A percentile compares a stretch with the other conserved stretches of the same genome.
Conservation (phyloP, 257 asterid genomes). For the Ophiorrhiza pumila region DNA sequence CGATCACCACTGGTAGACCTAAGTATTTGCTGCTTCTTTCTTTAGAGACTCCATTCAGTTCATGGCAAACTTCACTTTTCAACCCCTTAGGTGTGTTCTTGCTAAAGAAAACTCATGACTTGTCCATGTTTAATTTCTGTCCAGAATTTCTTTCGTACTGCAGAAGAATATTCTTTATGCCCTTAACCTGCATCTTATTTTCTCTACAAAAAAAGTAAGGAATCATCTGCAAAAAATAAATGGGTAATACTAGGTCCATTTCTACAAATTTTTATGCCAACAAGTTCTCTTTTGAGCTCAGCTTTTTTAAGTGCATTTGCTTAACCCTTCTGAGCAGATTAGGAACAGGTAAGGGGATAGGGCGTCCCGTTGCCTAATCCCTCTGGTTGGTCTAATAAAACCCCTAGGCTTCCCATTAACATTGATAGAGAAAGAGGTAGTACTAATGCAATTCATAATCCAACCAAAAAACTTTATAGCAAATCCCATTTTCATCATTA, state of each 20-base stretch:
- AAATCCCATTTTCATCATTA: background rate
- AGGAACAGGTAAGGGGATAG: background rate
- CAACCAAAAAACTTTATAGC: too few relatives aligned
- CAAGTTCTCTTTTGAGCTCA: fast-evolving
- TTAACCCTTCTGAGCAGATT: background rate
- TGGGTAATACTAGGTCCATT: background rate
- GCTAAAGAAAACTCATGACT: too few relatives aligned
- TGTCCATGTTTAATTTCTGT: fast-evolving
- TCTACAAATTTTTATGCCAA: too few relatives aligned
- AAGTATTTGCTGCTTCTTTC: too few relatives aligned
- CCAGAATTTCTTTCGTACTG: too few relatives aligned
- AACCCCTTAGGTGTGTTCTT: too few relatives aligned
- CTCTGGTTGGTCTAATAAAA: background rate
- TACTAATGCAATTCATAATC: background rate
- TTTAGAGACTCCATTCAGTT: too few relatives aligned
- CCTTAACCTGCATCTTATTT: too few relatives aligned
- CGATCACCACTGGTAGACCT: too few relatives aligned
- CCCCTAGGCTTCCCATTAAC: background rate
- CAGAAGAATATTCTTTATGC: too few relatives aligned
- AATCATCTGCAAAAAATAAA: too few relatives aligned
- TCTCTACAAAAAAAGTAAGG: background rate
- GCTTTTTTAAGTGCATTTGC: background rate
- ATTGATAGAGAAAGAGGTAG: background rate
- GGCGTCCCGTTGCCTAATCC: background rate
- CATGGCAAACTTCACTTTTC: fast-evolving